Evolutionary conservation across 192 early-diverging fungal genomes (phyloP).

Genomic region (Backusella macrospora): DNA sequence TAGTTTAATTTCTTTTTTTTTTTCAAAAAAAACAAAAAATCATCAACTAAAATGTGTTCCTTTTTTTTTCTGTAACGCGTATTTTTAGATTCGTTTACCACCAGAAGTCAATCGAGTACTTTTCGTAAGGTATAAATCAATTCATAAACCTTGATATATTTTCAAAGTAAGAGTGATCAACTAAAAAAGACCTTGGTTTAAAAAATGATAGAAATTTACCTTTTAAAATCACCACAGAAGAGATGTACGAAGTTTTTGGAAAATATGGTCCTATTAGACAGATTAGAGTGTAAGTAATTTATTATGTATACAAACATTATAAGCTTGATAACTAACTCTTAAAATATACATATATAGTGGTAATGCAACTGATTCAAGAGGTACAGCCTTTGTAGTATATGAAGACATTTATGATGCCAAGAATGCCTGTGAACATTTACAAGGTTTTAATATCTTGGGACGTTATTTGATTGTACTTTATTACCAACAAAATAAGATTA

Average conservation of each 20-base stretch:
- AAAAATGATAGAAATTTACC: slow-evolving; percentile 76
- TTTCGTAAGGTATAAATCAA: slow-evolving; percentile 69
- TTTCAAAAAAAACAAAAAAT: neutral
- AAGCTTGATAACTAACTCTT: neutral
- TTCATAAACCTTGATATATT: no score
- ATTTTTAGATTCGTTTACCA: slow-evolving; percentile 69
- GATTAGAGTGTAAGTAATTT: slow-evolving; percentile 66
- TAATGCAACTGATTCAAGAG: slow-evolving; percentile 81
- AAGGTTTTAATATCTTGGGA: slow-evolving; percentile 95
- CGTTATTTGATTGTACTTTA: slow-evolving; percentile 96
- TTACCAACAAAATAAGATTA: slow-evolving; percentile 79
- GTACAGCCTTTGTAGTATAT: slow-evolving; percentile 96
- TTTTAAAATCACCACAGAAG: slow-evolving; percentile 95
- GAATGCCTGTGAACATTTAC: slow-evolving; percentile 92
- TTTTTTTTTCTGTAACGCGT: neutral
- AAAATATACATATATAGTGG: slow-evolving; percentile 54
- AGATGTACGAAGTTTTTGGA: slow-evolving; percentile 98
- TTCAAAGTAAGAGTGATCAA: no score
- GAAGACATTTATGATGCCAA: slow-evolving; percentile 99
- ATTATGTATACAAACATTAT: neutral
- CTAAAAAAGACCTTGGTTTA: no score
- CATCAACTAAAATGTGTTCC: neutral
- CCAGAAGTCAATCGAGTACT: slow-evolving; percentile 95
- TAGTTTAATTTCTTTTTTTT: neutral
- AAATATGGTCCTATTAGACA: slow-evolving; percentile 95